Conservation (phyloP, 2,329 filamentous ascomycete genomes). For the Cladobotryum mycophilum region DNA sequence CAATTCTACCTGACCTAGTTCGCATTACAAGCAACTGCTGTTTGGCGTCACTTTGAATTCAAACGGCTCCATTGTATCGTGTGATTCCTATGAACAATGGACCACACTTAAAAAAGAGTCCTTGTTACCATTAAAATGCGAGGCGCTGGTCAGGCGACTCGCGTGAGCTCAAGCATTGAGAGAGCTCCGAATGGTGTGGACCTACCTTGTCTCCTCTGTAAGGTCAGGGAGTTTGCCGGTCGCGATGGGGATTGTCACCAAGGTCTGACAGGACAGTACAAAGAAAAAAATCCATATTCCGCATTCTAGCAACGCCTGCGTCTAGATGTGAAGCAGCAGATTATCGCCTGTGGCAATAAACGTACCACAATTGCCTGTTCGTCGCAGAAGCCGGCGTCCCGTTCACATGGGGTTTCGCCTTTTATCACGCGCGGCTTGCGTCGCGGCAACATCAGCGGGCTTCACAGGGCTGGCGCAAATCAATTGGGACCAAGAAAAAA, state of each 20-base stretch:
- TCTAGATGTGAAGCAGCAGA: conserved; percentile 9
- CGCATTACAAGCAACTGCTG: too few relatives aligned
- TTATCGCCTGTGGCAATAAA: conserved; percentile 9
- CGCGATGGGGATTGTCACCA: conserved; percentile 5
- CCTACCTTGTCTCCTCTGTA: conserved; percentile 11
- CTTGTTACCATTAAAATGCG: conserved; percentile 11
- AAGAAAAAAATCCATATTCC: neutral
- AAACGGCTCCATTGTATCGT: conserved; percentile 10
- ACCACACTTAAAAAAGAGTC: conserved; percentile 7
- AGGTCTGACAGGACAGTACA: neutral
- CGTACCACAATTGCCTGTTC: conserved; percentile 4
- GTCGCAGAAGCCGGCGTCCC: conserved; percentile 1
- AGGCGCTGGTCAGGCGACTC: conserved; percentile 11
- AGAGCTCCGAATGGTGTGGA: conserved; percentile 6
- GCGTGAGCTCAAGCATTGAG: conserved; percentile 3
- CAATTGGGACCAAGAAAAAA: too few relatives aligned
- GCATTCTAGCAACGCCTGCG: conserved; percentile 7
- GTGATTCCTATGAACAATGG: conserved; percentile 11
- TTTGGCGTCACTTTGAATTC: conserved; percentile 8
- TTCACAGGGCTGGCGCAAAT: too few relatives aligned
- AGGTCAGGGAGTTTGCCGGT: conserved; percentile 9
- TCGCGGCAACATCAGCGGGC: too few relatives aligned
- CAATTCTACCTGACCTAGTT: too few relatives aligned
- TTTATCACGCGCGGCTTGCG: conserved; percentile 6
- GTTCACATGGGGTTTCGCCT: conserved; percentile 1